Percentiles rank a stretch among this genome's conserved stretches.
phyloP scores from a whole-genome alignment of 2,329 filamentous ascomycete genomes.

The Incumbomyces lentus region DNA sequence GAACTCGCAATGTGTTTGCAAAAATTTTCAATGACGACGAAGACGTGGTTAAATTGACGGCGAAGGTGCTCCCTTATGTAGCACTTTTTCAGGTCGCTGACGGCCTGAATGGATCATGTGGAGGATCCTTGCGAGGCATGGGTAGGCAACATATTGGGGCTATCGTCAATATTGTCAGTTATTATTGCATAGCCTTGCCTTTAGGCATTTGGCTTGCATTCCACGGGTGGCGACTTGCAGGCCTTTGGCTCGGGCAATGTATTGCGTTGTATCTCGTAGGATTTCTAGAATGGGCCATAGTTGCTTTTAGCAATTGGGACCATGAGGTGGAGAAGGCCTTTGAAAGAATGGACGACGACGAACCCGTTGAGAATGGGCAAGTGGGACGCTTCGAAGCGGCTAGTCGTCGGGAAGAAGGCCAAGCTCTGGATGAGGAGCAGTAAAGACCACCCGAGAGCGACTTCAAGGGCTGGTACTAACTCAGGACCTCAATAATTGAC shows the following conservation, averaged over 20 bases:
- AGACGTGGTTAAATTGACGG: conserved; percentile 60
- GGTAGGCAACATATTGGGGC: conserved; percentile 78
- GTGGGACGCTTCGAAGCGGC: conserved; percentile 2
- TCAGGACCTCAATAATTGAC: too few relatives aligned
- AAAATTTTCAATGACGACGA: conserved; percentile 72
- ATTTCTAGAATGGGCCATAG: conserved; percentile 65
- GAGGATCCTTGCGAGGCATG: conserved; percentile 72
- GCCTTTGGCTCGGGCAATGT: conserved; percentile 76
- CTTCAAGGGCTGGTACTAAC: too few relatives aligned
- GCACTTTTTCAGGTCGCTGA: conserved; percentile 86
- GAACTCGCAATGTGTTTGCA: conserved; percentile 61
- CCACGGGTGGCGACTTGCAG: conserved; percentile 70
- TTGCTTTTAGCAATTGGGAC: conserved; percentile 68
- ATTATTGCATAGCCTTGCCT: conserved; percentile 72
- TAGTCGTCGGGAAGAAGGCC: conserved; percentile 4
- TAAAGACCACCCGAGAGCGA: too few relatives aligned
- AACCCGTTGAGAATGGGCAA: conserved; percentile 19
- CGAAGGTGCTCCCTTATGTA: conserved; percentile 74
- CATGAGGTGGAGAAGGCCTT: conserved; percentile 60
- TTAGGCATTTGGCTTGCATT: conserved; percentile 78
- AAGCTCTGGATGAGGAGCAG: too few relatives aligned
- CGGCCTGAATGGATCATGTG: conserved; percentile 74
- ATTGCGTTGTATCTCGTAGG: conserved; percentile 74
- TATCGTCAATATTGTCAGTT: conserved; percentile 68
- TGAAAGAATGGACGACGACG: conserved; percentile 52